Base-by-base conservation (phyloP, 805 yeast genomes). In the Wickerhamiella allomyrinae region DNA sequence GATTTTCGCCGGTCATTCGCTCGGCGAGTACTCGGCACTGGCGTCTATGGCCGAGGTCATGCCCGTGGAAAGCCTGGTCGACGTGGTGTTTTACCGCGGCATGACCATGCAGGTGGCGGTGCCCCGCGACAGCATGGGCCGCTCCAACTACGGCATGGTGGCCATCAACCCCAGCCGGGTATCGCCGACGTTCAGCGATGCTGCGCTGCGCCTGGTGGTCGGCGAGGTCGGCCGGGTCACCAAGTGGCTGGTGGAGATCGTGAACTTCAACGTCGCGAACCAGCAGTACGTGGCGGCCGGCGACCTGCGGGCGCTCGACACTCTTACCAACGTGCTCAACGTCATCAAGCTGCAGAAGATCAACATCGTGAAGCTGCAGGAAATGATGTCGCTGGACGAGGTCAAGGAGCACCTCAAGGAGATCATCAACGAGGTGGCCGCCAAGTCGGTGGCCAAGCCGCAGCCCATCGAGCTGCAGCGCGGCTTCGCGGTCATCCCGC, bases 101-200 rank as follows among this genome's bases (percentile, higher is more conserved):
- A 91, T 91, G 97, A 93, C 99, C 39, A 91, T 91, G 99, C 98
- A 91, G 71, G 98, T 91, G 51, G 98, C 98, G 38, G 99, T 91
- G 52, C 97, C 97, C 61, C 81, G 99, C 70, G 99, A 91, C 66
- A 74, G 77, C 43, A 61, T 66, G 40, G 99, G 99, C 39, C 81
- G 97, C 68, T 91, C 98, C 46, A 91, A 91, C 71, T 91, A 91
- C 59, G 97, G 97, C 72, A 91, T 91, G 99, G 76, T 85, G 70
- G 99, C 99, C 41, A 87, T 89, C 45, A 91, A 93, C 69, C 99
- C 99, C 57, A 74, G 93, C 48, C 79, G 99, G 67, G 80, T 91
- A 49, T 76, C 82, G 43, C 67, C 81, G 43, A 82, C 95, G 13
- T 91, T 91, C 71, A 74, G 75, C 57, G 97, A 91, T 63, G 80